Conservation (phyloP, 2,329 filamentous ascomycete genomes). For the Coniochaeta prunicola region DNA sequence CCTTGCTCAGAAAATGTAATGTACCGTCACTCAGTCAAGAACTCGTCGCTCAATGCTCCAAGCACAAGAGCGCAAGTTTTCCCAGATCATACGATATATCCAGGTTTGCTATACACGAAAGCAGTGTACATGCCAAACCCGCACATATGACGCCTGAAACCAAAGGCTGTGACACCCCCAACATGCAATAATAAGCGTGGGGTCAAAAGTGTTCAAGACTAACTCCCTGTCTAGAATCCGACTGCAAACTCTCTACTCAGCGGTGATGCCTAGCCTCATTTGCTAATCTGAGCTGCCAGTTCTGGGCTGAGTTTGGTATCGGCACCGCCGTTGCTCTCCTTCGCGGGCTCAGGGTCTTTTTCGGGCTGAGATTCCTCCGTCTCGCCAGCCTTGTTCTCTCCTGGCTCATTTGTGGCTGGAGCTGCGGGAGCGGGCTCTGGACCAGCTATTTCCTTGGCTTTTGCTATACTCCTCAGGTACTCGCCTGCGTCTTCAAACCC, state of each 20-base stretch:
- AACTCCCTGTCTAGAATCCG: not conserved
- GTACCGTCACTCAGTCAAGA: no score
- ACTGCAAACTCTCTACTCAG: no score
- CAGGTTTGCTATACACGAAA: not conserved
- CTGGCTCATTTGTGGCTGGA: not conserved
- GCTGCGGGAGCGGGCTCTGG: conserved; percentile 10
- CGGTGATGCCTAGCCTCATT: not conserved
- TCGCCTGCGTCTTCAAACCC: conserved; percentile 70
- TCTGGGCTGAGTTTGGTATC: not conserved
- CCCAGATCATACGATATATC: not conserved
- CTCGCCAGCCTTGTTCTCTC: not conserved
- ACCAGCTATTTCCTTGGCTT: conserved; percentile 43
- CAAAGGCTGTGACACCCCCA: not conserved
- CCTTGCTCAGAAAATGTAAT: not conserved
- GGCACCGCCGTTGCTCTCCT: not conserved
- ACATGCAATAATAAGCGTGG: not conserved
- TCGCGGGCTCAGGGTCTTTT: not conserved
- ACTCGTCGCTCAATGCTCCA: no score
- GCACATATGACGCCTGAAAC: not conserved
- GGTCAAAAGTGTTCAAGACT: not conserved
- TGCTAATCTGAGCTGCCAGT: not conserved
- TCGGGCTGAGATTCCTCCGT: not conserved
- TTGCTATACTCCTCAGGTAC: conserved; percentile 58
- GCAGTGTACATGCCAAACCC: not conserved
- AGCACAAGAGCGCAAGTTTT: not conserved